Evolutionary conservation across 1,284 basidiomycete genomes (phyloP).

Genomic region (Trichosporon ovoides): DNA sequence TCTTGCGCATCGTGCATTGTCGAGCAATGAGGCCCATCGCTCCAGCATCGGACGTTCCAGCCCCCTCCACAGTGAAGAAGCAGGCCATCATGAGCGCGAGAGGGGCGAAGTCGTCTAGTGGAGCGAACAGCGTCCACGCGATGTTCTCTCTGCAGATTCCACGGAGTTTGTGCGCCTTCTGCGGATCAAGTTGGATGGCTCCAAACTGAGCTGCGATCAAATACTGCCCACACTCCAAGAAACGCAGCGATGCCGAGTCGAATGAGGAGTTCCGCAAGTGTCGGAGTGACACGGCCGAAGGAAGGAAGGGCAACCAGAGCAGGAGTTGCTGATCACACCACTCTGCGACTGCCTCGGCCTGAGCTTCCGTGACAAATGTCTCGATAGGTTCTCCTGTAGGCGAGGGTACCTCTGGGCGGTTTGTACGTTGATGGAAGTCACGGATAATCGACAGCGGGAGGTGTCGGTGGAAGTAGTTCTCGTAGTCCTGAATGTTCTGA

Average conservation of each 20-base stretch:
- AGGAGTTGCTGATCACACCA: not conserved
- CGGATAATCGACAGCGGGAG: constrained; percentile 7
- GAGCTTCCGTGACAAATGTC: not conserved
- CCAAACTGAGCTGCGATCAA: not conserved
- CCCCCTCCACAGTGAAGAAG: not conserved
- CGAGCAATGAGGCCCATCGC: not conserved
- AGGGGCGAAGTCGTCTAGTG: not conserved
- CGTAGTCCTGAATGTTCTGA: constrained; percentile 8
- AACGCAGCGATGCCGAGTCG: not conserved
- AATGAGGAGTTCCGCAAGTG: not conserved
- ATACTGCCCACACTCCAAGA: constrained; percentile 3
- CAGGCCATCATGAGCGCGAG: not conserved
- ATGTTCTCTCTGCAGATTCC: not conserved
- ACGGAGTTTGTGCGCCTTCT: not conserved
- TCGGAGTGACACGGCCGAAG: not conserved
- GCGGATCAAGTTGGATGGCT: not conserved
- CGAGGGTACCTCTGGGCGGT: not conserved
- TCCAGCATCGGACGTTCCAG: not conserved
- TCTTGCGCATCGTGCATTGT: constrained; percentile 4
- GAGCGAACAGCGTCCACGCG: not conserved
- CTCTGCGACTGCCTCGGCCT: constrained; percentile 1
- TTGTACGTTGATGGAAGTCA: constrained; percentile 5
- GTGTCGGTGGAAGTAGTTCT: constrained; percentile 8
- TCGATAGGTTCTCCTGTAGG: not conserved
- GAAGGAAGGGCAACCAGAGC: constrained; percentile 4